Base-by-base conservation (phyloP, 2,329 filamentous ascomycete genomes). In the Epichloe festucae region DNA sequence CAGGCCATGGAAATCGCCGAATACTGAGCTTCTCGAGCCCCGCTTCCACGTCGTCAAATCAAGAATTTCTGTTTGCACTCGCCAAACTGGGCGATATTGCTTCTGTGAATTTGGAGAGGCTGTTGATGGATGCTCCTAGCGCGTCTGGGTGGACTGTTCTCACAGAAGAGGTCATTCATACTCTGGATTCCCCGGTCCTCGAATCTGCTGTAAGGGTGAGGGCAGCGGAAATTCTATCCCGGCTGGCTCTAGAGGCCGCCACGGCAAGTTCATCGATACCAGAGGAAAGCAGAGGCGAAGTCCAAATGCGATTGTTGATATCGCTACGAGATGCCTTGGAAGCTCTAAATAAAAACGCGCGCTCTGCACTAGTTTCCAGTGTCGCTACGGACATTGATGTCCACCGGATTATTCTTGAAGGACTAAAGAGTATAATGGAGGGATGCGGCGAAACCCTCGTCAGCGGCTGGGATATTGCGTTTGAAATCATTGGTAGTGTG, bases 401-500 rank as follows among this genome's bases (percentile, higher is more conserved):
- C 15, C 89, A 95, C 63, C 84, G 84, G 56, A 81, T 86, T 50
- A 75, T 87, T 23, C 75, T 95, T 2, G 88, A 95, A 56, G 84
- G 86, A 0, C 71, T 95, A 6, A 89, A 89, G 64, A 83, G 76
- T 51, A 80, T 96, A 19, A 75, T 98, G 2, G 91, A 97, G 62
- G 85, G 89, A 55, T 91, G 85, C 59, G 93, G 91, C 8, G 90
- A 98, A 62, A 82, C 81, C 0, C 76, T 97, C 5, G 73, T 85
- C 14, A 83, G 81, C 57, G 90, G 89, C 4, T 98, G 93, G 93
- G 79, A 85, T 46, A 78, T 88, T 47, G 82, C 89, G 0, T 93
- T 98, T 58, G 82, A 87, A 44, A 84, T 96, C 55, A 85, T 97
- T 56, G 81, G 83, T 56, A 90, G 82, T 60, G 86, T 91, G 2